Conservation (phyloP, 306 rosid species). For the Dalbergia cultrata region DNA sequence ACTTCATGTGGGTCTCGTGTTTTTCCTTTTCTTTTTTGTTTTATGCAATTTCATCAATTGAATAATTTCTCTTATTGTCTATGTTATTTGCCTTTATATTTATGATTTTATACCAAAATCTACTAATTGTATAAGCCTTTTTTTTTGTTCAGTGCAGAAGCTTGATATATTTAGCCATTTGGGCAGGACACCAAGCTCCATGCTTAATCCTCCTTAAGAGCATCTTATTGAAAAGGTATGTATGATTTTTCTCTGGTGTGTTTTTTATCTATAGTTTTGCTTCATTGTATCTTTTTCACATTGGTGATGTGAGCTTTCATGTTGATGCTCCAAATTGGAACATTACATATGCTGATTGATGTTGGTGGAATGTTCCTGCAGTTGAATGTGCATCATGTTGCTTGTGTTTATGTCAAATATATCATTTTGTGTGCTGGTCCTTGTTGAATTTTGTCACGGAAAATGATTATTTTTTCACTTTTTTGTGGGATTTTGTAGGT, state of each 20-base stretch:
- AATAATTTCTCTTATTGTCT: too few relatives aligned
- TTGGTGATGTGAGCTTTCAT: not conserved
- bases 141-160: constrained; percentile 59
- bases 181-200: constrained; percentile 54
- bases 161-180: constrained; percentile 49
- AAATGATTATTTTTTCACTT: not conserved
- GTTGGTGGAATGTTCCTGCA: not conserved
- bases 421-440: not conserved
- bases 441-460: not conserved
- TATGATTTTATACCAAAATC: too few relatives aligned
- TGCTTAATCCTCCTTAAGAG: constrained; percentile 71
- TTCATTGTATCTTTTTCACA: not conserved
- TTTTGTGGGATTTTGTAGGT: not conserved
- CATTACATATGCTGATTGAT: not conserved
- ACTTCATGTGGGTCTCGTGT: constrained; percentile 1
- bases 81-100: too few relatives aligned
- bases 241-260: not conserved
- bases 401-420: not conserved
- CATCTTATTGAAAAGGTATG: constrained; percentile 67
- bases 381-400: not conserved
- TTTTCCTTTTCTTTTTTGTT: not conserved
- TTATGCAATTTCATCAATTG: not conserved
- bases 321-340: not conserved
- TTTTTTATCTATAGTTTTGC: not conserved
- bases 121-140: not conserved